phyloP scores from a whole-genome alignment of 1,284 basidiomycete genomes.

The Wolfiporia cocos region DNA sequence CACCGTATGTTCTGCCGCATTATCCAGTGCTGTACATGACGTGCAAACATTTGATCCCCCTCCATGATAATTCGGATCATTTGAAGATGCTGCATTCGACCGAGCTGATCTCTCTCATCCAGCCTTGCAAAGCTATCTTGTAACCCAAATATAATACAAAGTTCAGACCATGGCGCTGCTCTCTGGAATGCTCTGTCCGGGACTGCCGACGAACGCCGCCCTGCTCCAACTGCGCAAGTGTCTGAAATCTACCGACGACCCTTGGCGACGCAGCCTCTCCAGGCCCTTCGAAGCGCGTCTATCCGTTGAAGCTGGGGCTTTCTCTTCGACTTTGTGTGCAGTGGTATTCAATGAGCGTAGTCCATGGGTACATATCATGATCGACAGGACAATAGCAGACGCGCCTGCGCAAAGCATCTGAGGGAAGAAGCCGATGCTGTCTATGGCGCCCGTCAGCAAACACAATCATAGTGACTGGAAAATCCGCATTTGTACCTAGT shows the following conservation, averaged over 20 bases:
- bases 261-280: slow-evolving; percentile 5
- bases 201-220: neutral
- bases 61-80: no score
- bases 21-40: no score
- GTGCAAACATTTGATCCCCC: no score
- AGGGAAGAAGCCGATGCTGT: slow-evolving; percentile 49
- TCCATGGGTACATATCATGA: no score
- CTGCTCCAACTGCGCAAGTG: slow-evolving; percentile 5
- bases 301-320: neutral
- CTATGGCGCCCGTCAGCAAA: slow-evolving; percentile 19
- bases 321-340: slow-evolving; percentile 12
- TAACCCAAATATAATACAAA: no score
- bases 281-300: slow-evolving; percentile 2
- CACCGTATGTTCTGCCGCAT: no score
- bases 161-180: no score
- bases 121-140: no score
- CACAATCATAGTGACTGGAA: no score
- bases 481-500: slow-evolving; percentile 1
- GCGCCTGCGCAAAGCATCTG: slow-evolving; percentile 43
- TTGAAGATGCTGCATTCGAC: no score
- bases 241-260: slow-evolving; percentile 8
- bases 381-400: slow-evolving; percentile 34
- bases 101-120: no score
- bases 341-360: slow-evolving; percentile 36
- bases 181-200: no score